These are phyloP conservation scores for Zygoascus ofunaensis DNA, from an alignment of 805 yeast species.

Conservation along the genomic window DNA sequence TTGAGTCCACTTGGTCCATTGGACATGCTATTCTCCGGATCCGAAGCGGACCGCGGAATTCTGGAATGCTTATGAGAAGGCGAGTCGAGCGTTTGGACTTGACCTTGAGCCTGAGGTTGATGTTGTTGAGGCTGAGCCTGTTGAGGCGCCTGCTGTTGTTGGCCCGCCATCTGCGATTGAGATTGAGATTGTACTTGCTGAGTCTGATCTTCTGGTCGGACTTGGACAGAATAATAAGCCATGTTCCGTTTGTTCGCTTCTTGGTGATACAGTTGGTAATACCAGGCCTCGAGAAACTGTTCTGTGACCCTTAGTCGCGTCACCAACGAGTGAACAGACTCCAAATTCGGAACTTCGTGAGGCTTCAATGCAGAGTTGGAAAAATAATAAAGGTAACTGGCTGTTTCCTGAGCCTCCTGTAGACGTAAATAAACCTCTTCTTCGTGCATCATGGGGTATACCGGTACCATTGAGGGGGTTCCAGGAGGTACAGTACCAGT, in stretches of 20 bases:
- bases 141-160: conserved; percentile 1
- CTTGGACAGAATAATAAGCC: neutral
- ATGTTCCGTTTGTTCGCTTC: conserved; percentile 2
- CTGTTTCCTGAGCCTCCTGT: conserved; percentile 16
- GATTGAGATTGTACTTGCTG: neutral
- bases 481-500: too few relatives aligned
- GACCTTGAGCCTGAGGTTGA: conserved; percentile 6
- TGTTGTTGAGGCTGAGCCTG: conserved; percentile 7
- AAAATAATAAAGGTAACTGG: conserved; percentile 16
- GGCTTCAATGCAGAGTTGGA: conserved; percentile 5
- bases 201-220: neutral
- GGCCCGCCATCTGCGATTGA: neutral
- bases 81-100: neutral
- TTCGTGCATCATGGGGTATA: neutral
- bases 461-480: too few relatives aligned
- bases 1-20: neutral
- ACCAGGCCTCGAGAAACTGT: conserved; percentile 17
- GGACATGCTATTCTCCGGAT: neutral
- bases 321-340: conserved; percentile 12
- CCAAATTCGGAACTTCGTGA: conserved; percentile 10
- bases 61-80: conserved; percentile 3
- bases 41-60: neutral
- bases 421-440: conserved; percentile 1
- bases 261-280: conserved; percentile 12
- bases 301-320: conserved; percentile 12